Percentiles rank a stretch among this genome's conserved stretches.
These are phyloP conservation scores for Alternaria gansuensis DNA, from an alignment of 2,329 filamentous ascomycete genomes.

Conservation along the genomic window DNA sequence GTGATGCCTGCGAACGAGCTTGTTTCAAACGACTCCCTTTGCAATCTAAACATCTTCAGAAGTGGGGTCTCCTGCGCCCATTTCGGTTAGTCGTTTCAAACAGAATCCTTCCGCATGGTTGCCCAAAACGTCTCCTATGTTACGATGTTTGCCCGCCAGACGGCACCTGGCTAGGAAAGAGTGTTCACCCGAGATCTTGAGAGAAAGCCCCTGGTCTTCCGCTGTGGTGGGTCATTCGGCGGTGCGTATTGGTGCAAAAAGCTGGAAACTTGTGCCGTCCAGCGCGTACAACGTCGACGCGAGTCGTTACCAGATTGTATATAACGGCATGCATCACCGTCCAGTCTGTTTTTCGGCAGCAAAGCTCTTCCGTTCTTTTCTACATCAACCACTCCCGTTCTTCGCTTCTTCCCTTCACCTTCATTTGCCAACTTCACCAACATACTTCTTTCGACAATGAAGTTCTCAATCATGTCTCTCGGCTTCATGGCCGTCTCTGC, in stretches of 20 bases:
- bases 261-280: constrained; percentile 20
- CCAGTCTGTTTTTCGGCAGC: constrained; percentile 18
- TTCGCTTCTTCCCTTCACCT: constrained; percentile 27
- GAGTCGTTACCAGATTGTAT: constrained; percentile 2
- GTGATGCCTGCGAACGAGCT: constrained; percentile 14
- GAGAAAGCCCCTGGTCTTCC: constrained; percentile 10
- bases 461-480: constrained; percentile 43
- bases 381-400: constrained; percentile 21
- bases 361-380: constrained; percentile 34
- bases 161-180: constrained; percentile 12
- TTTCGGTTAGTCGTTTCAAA: constrained; percentile 31
- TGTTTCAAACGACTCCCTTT: constrained; percentile 29
- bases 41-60: constrained; percentile 24
- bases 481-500: constrained; percentile 43
- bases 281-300: constrained; percentile 5
- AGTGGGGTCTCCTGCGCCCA: constrained; percentile 22
- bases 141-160: constrained; percentile 13
- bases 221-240: constrained; percentile 10
- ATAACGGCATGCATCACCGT: constrained; percentile 22
- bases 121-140: constrained; percentile 14
- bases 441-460: constrained; percentile 34
- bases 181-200: constrained; percentile 15
- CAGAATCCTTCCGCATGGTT: constrained; percentile 21
- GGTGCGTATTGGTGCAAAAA: constrained; percentile 19
- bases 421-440: constrained; percentile 24